Evolutionary conservation across 192 early-diverging fungal genomes (phyloP), one percentile per base, ranked within the genome.

Genomic region (Mortierella hygrophila): DNA sequence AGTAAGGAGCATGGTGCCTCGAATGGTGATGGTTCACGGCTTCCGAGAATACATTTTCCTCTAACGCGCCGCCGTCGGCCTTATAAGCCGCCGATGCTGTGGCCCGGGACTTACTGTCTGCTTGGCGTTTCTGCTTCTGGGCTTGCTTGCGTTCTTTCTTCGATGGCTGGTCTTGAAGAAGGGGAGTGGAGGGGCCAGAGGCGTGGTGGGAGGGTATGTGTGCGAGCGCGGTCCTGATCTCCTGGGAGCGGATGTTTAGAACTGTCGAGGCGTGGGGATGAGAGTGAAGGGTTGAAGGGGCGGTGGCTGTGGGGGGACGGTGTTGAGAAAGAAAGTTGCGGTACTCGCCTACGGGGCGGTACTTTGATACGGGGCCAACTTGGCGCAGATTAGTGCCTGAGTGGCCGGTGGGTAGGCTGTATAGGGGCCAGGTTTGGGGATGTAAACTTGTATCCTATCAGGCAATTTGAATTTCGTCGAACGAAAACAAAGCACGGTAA

Each of bases 181-280:
- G 6, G 20, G 54, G 54, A 23, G 54, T n/a, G 4, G 54, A 55
- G 0, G 54, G 54, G 0, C 21, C 23, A 8, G 54, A 23, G 54
- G 54, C 9, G 23, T n/a, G 54, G 54, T n/a, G 21, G 54, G 21
- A n/a, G 4, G 54, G 23, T 6, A 55, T 21, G 20, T 21, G 23
- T 55, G 54, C 54, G 23, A 55, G 54, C 7, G 21, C 3, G 6
- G 15, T 55, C n/a, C 54, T 21, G 23, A 55, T n/a, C 54, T 55
- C 21, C 7, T n/a, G 7, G 21, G 54, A 1, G 10, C 6, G 20
- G 54, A 55, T 55, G 54, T 55, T 76, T 21, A 79, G 60, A 21
- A 71, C 77, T 10, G 77, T 69, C 65, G 74, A 78, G 20, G 82
- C 74, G 42, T 78, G 90, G 40, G 77, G 82, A 16, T 82, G 72